Evolutionary conservation across 129 eudicot genomes (phyloP).

Genomic region (Tagetes patula): DNA sequence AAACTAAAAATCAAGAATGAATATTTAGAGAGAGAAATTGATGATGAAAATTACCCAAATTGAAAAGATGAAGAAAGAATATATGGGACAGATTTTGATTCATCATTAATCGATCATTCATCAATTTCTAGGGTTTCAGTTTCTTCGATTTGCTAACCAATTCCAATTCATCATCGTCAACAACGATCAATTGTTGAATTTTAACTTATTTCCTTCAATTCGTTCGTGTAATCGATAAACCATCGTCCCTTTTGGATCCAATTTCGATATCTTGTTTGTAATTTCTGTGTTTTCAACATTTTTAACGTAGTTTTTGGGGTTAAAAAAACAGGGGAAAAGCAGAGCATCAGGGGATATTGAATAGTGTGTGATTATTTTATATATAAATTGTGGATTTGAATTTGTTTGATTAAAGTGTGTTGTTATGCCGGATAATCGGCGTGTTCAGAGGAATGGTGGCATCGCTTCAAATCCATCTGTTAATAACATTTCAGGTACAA

Average conservation of each 20-base stretch:
- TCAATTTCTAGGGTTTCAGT: slow-evolving; percentile 26
- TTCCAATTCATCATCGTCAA: slow-evolving; percentile 7
- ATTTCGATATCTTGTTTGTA: not conserved
- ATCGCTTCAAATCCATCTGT: slow-evolving; percentile 43
- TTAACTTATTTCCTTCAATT: not conserved
- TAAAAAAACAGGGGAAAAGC: slow-evolving; percentile 14
- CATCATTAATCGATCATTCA: slow-evolving; percentile 31
- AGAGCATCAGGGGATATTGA: slow-evolving; percentile 12
- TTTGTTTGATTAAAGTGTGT: slow-evolving; percentile 15
- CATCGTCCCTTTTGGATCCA: slow-evolving; percentile 22
- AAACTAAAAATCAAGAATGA: slow-evolving; percentile 28
- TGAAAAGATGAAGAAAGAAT: slow-evolving; percentile 43
- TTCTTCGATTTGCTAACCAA: not conserved
- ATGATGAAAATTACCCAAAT: slow-evolving; percentile 36
- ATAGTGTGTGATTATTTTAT: not conserved
- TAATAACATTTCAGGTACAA: slow-evolving; percentile 63
- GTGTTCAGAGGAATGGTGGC: slow-evolving; percentile 62
- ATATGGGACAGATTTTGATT: slow-evolving; percentile 25
- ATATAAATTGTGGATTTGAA: slow-evolving; percentile 7
- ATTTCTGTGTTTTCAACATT: slow-evolving; percentile 25
- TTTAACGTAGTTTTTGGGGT: slow-evolving; percentile 12
- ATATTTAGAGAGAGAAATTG: slow-evolving; percentile 19
- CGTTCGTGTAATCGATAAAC: slow-evolving; percentile 23
- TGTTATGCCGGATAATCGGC: slow-evolving; percentile 72
- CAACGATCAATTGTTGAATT: not conserved